Conservation (phyloP, 2,329 filamentous ascomycete genomes). For the Nectriaceae sp. region DNA sequence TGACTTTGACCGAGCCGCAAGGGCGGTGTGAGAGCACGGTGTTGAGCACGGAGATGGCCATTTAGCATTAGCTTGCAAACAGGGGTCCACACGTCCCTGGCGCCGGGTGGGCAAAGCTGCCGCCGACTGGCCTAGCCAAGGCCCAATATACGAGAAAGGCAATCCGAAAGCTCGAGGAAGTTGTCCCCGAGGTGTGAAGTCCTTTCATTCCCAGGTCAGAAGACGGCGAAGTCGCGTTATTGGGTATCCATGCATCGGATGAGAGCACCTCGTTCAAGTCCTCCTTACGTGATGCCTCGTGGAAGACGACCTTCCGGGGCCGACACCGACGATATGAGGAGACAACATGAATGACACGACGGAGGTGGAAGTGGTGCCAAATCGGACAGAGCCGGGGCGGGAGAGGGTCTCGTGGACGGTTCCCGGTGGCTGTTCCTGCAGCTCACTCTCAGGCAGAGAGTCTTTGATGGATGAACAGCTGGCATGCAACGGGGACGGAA, state of each 20-base stretch:
- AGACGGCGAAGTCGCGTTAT: constrained; percentile 18
- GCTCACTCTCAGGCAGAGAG: constrained; percentile 13
- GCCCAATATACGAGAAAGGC: constrained; percentile 9
- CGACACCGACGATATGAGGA: constrained; percentile 8
- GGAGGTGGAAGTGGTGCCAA: constrained; percentile 27
- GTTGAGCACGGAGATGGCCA: background rate
- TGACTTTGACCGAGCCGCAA: constrained; percentile 19
- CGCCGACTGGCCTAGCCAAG: constrained; percentile 10
- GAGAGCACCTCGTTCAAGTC: constrained; percentile 16
- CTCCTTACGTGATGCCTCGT: constrained; percentile 1
- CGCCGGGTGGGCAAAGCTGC: constrained; percentile 10
- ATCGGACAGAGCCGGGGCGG: constrained; percentile 29
- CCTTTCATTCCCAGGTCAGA: constrained; percentile 10
- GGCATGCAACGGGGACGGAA: constrained; percentile 4
- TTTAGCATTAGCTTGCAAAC: constrained; percentile 6
- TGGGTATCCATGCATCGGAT: constrained; percentile 26
- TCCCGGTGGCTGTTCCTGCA: constrained; percentile 30
- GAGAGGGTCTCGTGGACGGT: constrained; percentile 27
- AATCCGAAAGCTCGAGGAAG: constrained; percentile 7
- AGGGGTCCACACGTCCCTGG: constrained; percentile 21
- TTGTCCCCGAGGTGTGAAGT: constrained; percentile 1
- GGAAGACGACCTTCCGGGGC: constrained; percentile 11
- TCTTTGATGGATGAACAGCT: background rate
- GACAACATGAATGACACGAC: constrained; percentile 18
- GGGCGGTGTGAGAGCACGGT: constrained; percentile 25